Percentiles rank a stretch among this genome's conserved stretches.
Conservation (phyloP, 176 grass and related monocot species). For the Poa pratensis region DNA sequence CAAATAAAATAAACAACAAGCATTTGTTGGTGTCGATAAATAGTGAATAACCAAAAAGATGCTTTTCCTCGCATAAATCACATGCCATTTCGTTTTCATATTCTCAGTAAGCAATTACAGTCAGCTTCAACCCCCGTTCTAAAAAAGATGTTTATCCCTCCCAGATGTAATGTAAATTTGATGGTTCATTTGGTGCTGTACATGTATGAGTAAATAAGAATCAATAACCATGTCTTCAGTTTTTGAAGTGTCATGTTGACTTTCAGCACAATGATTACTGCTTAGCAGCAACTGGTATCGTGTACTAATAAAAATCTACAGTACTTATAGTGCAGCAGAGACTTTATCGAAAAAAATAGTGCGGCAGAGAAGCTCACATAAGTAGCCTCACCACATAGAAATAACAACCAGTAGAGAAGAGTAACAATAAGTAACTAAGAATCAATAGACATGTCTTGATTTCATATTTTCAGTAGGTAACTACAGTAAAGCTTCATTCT, state of each 20-base stretch:
- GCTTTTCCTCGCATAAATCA: no score
- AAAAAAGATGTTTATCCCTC: not conserved
- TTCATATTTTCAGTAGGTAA: no score
- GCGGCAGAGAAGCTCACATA: not conserved
- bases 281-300: not conserved
- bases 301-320: not conserved
- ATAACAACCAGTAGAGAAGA: not conserved
- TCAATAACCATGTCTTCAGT: not conserved
- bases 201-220: constrained; percentile 4
- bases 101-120: constrained; percentile 1
- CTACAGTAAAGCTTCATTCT: no score
- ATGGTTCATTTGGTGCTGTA: not conserved
- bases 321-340: not conserved
- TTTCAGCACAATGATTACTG: not conserved
- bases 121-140: not conserved
- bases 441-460: no score
- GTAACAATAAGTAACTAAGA: not conserved
- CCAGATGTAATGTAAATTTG: not conserved
- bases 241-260: not conserved
- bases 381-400: not conserved
- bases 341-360: no score
- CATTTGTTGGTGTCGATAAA: not conserved
- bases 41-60: not conserved
- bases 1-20: not conserved
- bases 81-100: not conserved